Base-by-base conservation (phyloP, 2,329 filamentous ascomycete genomes). In the Mollisiaceae sp. region DNA sequence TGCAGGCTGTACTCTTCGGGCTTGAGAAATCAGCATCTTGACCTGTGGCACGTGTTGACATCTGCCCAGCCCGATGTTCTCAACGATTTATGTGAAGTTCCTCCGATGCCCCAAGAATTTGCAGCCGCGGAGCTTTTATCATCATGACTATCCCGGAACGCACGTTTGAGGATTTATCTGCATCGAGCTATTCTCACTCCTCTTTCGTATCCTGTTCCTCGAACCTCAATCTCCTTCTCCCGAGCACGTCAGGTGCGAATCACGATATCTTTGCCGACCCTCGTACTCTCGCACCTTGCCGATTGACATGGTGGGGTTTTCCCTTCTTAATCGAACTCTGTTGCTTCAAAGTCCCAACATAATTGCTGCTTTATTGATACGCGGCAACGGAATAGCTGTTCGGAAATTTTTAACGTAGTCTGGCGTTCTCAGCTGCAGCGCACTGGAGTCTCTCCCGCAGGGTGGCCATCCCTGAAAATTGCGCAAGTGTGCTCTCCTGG, bases 121-220 rank as follows among this genome's bases (percentile, higher is more conserved):
- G 77, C 75, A 1, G 76, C 75, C 3, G 81, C 82, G 47, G 77
- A 74, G 14, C 73, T 68, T 8, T 81, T 74, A 1, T 83, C 83
- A 2, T 79, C 76, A 27, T 81, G 75, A 55, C 85, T 80, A 24
- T 78, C 72, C 1, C 58, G 62, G 2, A 79, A 64, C 0, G 82
- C 79, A 1, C 69, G 62, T 8, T 70, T 59, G 64, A 85, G 77
- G 20, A 73, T 27, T 70, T 68, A 45, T 77, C 69, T 8, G 81
- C 84, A 55, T 84, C 80, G 32, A 85, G 79, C 73, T 86, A 87
- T 67, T 86, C 84, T 52, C 77, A 75, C 73, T 87, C 84, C 73
- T 86, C 85, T 67, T 82, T 84, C 58, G 80, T 79, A 15, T 83
- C 82, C 59, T 78, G 79, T n/a, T 79, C 78, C 18, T 78, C 75